These are phyloP conservation scores for Aureobasidium sp. DNA, from an alignment of 2,329 filamentous ascomycete genomes.

Conservation along the genomic window DNA sequence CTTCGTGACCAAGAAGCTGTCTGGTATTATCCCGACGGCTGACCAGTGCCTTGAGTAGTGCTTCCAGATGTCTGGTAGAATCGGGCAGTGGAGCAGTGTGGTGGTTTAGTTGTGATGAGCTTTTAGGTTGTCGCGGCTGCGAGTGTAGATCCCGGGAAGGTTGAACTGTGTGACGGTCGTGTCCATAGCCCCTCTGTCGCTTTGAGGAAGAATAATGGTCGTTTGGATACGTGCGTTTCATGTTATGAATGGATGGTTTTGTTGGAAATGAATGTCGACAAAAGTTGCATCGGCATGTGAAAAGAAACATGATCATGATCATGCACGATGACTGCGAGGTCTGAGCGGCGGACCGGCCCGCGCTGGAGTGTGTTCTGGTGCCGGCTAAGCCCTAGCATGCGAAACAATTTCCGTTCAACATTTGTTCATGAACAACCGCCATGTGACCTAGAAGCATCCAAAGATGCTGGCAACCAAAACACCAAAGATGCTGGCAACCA, in stretches of 20 bases:
- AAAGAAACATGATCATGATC: constrained; percentile 7
- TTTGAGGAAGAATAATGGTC: not conserved
- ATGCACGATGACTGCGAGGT: not conserved
- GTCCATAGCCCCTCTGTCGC: not conserved
- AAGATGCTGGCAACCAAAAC: constrained; percentile 7
- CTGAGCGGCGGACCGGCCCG: not conserved
- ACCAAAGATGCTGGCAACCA: constrained; percentile 5
- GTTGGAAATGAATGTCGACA: not conserved
- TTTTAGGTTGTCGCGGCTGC: not conserved
- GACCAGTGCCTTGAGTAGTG: not conserved
- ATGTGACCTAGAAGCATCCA: not conserved
- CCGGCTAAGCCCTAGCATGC: not conserved
- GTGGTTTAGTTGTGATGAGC: not conserved
- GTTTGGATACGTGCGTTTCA: not conserved
- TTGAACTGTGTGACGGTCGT: not conserved
- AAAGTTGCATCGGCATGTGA: not conserved
- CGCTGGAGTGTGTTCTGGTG: not conserved
- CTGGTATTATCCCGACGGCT: not conserved
- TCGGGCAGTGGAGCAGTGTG: not conserved
- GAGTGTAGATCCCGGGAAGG: not conserved
- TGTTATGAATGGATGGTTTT: not conserved
- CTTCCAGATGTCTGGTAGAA: constrained; percentile 3
- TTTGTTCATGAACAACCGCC: not conserved
- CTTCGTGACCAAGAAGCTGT: constrained; percentile 5
- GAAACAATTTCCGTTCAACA: constrained; percentile 9